Evolutionary conservation across 805 yeast genomes (phyloP), one percentile per base, ranked within the genome.

Genomic region (Candida piceae): DNA sequence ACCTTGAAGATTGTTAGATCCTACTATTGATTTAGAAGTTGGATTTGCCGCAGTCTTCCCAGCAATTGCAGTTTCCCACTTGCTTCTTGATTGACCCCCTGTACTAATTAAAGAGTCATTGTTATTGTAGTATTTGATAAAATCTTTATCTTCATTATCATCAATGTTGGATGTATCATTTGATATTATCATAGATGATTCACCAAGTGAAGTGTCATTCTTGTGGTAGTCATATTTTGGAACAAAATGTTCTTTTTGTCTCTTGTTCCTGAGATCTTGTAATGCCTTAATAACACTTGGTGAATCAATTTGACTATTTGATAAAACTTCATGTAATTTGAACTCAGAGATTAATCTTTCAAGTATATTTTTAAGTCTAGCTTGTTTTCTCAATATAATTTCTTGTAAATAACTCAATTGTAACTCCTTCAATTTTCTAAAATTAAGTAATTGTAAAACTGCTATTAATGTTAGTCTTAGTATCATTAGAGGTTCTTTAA

Each of bases 401-500:
- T 44, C 65, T 61, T 44, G 60, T 40, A 53, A 63, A 62, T 68
- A 62, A 41, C 65, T 62, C 43, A 67, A 60, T 49, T 75, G 81
- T 16, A 72, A 52, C 28, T 75, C 72, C 49, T 75, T 75, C 52
- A 64, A 56, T 46, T 74, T 74, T 53, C 75, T 64, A 49, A 72
- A 75, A 34, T 63, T 64, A 26, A 75, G 53, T 32, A 75, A 50
- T 36, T 70, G 68, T 17, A 72, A 50, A 12, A 72, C 63, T 12
- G 72, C 57, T 21, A 59, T 39, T 38, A 69, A 60, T 30, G 74
- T 70, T 32, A 67, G 69, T 34, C 66, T 63, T 34, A 74, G 46
- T 36, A 72, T 76, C 48, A 69, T 64, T 16, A 74, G 50, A 11
- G 77, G 74, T 49, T 75, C 80, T 43, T 69, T 72, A 61, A 78